Conservation (phyloP, 164 flowering plant species). For the Saururus chinensis region DNA sequence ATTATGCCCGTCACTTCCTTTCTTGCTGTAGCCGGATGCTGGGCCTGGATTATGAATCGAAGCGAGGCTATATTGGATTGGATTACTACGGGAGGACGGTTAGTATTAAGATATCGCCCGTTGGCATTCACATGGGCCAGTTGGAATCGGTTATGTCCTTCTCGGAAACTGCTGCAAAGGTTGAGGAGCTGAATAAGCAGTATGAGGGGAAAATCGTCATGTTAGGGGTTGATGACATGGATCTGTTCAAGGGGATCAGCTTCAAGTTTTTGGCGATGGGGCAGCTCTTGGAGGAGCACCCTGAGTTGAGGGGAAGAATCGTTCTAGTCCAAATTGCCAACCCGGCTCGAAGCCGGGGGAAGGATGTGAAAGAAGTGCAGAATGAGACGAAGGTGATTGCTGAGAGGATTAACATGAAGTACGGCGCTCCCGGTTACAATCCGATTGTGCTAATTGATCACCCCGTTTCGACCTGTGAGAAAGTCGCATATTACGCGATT, state of each 20-base stretch:
- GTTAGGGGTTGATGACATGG: slow-evolving; percentile 55
- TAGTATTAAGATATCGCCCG: slow-evolving; percentile 14
- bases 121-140: slow-evolving; percentile 14
- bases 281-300: slow-evolving; percentile 24
- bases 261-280: slow-evolving; percentile 47
- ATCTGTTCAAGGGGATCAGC: slow-evolving; percentile 47
- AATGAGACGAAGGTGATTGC: slow-evolving; percentile 15
- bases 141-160: slow-evolving; percentile 4
- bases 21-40: slow-evolving; percentile 14
- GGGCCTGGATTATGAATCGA: slow-evolving; percentile 14
- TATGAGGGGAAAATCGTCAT: slow-evolving; percentile 11
- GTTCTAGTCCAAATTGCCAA: slow-evolving; percentile 51
- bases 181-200: slow-evolving; percentile 5
- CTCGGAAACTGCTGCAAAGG: slow-evolving; percentile 3
- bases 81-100: slow-evolving; percentile 13
- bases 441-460: slow-evolving; percentile 34
- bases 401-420: slow-evolving; percentile 9
- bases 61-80: slow-evolving; percentile 14
- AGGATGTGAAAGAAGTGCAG: slow-evolving; percentile 30
- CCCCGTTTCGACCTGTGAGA: slow-evolving; percentile 26
- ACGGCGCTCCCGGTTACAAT: slow-evolving; percentile 25
- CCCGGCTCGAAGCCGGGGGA: slow-evolving; percentile 41
- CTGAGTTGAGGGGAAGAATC: slow-evolving; percentile 17
- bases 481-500: slow-evolving; percentile 35
- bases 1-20: slow-evolving; percentile 15